Conservation (phyloP, 805 yeast genomes). For the Nakazawaea peltata region DNA sequence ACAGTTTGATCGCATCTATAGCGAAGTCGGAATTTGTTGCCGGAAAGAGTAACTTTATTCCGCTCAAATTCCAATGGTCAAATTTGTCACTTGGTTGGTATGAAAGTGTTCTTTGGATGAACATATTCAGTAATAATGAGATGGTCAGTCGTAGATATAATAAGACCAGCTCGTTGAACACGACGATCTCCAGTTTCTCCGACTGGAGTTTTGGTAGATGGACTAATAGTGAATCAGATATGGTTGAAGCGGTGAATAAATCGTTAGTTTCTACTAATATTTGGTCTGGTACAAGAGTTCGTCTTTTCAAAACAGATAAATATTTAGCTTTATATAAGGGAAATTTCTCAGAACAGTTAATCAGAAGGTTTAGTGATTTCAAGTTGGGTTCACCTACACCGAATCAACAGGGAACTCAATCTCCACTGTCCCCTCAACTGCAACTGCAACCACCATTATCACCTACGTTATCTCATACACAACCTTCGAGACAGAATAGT, state of each 20-base stretch:
- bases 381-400: conserved; percentile 15
- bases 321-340: conserved; percentile 3
- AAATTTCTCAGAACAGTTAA: conserved; percentile 33
- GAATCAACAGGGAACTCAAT: conserved; percentile 22
- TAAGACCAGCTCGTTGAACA: conserved; percentile 39
- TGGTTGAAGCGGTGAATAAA: conserved; percentile 11
- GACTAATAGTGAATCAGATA: conserved; percentile 18
- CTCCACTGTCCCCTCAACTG: no score
- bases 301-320: conserved; percentile 24
- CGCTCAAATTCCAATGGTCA: conserved; percentile 56
- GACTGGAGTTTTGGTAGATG: conserved; percentile 25
- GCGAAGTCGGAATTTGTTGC: conserved; percentile 34
- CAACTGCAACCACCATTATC: conserved; percentile 7
- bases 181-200: conserved; percentile 22
- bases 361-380: conserved; percentile 39
- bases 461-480: conserved; percentile 17
- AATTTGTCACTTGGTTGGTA: conserved; percentile 69
- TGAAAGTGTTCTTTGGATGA: conserved; percentile 54
- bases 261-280: conserved; percentile 23
- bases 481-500: conserved; percentile 18
- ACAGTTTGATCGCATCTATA: conserved; percentile 12
- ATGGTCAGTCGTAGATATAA: conserved; percentile 51
- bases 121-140: conserved; percentile 35
- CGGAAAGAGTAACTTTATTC: conserved; percentile 29
- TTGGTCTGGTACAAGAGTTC: conserved; percentile 40